phyloP scores from a whole-genome alignment of 805 yeast species.

The Sporopachydermia quercuum region DNA sequence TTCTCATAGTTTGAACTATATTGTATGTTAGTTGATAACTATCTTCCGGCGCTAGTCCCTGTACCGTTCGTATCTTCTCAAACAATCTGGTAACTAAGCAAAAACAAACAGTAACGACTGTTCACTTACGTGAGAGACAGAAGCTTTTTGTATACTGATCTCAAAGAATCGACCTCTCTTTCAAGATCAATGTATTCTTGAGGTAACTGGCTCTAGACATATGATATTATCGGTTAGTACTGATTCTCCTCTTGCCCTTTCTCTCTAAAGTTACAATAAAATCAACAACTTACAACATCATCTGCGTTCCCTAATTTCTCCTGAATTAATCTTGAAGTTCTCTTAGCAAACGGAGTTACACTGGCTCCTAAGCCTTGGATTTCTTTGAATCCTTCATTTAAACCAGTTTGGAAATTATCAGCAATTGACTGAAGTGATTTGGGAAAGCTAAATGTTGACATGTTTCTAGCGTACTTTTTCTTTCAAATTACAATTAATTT shows the following conservation, averaged over 20 bases:
- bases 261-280: conserved; percentile 1
- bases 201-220: conserved; percentile 49
- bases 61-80: conserved; percentile 18
- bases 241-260: not conserved
- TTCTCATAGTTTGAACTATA: conserved; percentile 40
- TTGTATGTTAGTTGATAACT: conserved; percentile 11
- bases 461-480: too few species aligned
- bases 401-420: conserved; percentile 1
- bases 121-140: conserved; percentile 29
- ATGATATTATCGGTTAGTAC: not conserved
- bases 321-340: conserved; percentile 67
- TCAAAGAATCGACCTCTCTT: conserved; percentile 55
- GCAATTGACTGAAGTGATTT: not conserved
- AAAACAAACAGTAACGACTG: conserved; percentile 14
- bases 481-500: too few species aligned
- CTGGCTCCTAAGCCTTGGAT: conserved; percentile 15
- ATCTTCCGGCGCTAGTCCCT: too few species aligned
- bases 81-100: conserved; percentile 25
- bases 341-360: conserved; percentile 55
- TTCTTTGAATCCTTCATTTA: conserved; percentile 1
- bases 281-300: conserved; percentile 32
- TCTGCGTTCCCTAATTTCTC: conserved; percentile 69
- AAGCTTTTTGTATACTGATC: conserved; percentile 46
- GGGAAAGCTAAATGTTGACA: not conserved
- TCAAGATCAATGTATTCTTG: conserved; percentile 68